Conservation (phyloP, 2,329 filamentous ascomycete genomes). For the Colletotrichum camelliae region DNA sequence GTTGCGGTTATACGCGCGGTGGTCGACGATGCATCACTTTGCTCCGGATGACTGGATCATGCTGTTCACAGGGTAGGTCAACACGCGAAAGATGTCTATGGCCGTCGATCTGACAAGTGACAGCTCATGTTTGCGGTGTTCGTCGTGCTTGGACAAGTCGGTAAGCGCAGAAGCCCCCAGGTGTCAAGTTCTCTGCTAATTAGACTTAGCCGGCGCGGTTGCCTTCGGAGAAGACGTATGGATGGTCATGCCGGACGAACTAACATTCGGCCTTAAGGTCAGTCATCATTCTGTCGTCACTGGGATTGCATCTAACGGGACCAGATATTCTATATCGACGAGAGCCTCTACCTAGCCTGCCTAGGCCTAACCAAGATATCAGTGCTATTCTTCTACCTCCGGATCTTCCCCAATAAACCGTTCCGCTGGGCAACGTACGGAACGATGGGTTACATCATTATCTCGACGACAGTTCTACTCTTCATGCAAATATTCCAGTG, state of each 20-base stretch:
- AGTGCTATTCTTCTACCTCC: constrained; percentile 36
- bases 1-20: constrained; percentile 41
- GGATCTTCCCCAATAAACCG: constrained; percentile 32
- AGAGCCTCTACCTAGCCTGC: constrained; percentile 36
- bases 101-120: background rate
- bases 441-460: constrained; percentile 29
- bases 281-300: fast-evolving
- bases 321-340: constrained; percentile 34
- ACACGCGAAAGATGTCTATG: background rate
- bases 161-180: constrained; percentile 23
- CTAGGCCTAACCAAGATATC: constrained; percentile 35
- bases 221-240: constrained; percentile 44
- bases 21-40: constrained; percentile 33
- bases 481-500: constrained; percentile 42
- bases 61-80: constrained; percentile 35
- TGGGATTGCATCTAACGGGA: background rate
- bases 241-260: constrained; percentile 30
- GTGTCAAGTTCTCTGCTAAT: background rate
- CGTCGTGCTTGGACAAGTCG: constrained; percentile 34
- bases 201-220: constrained; percentile 22
- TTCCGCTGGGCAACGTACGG: constrained; percentile 31
- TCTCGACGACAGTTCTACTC: constrained; percentile 32
- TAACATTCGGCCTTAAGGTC: constrained; percentile 37
- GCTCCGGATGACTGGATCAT: constrained; percentile 46
- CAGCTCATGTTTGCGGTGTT: constrained; percentile 36